Base-by-base conservation (phyloP, 78 protist species). In the Bodo saltans region DNA sequence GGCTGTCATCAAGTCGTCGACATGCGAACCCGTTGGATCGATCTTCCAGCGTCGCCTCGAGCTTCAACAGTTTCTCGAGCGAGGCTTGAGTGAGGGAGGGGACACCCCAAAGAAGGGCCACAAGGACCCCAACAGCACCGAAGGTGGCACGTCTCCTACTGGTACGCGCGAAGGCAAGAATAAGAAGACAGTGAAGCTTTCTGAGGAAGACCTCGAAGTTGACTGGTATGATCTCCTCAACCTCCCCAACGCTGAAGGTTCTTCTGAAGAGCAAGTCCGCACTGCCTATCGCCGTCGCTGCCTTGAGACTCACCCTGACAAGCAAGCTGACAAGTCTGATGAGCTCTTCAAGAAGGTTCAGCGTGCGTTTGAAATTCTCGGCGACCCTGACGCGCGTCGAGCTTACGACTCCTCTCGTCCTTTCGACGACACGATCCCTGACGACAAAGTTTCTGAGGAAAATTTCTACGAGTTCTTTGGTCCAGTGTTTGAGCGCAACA, bases 181-280 rank as follows among this genome's bases (percentile, higher is more conserved):
- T 17, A 17, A 23, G n/a, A 47, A 47, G 60, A 47, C 8, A 8
- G 60, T 47, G n/a, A 8, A 17, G n/a, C 81, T 76, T 29, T 27
- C 8, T 27, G 67, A 76, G 41, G 81, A 2, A 27, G 81, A 76
- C 26, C 70, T 39, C 40, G 72, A 76, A 2, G 81, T 68, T 37
- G 93, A 94, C 83, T 87, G 74, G 68, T 94, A 94, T 79, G 89
- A 88, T 37, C 74, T 94, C 73, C 80, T 94, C 74, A 95, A 93
- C 32, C 89, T 94, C 29, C 32, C 78, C 29, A 71, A 91, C 47
- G 87, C 93, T 21, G 88, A 85, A 90, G 32, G 75, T 37, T 94
- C 95, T 33, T 91, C 93, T 27, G 92, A 86, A 27, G 91, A 92
- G 26, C 92, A 92, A 42, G 89, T 94, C 84, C 74, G 84, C 38